Base-by-base conservation (phyloP, 2,329 filamentous ascomycete genomes). In the Calonectria multiphialidica region DNA sequence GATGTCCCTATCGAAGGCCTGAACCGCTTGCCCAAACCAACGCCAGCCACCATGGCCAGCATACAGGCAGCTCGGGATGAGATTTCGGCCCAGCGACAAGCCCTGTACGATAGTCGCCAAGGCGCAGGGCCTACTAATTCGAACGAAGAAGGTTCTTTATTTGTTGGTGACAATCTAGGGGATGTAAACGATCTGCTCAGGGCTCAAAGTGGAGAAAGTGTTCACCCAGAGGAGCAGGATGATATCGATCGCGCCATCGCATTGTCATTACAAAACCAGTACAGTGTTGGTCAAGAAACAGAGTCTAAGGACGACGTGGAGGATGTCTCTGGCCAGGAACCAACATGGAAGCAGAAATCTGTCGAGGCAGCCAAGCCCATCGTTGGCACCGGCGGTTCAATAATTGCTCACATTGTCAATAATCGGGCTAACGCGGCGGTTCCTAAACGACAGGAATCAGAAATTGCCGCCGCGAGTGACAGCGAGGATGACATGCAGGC, bases 1-100 rank as follows among this genome's bases (percentile, higher is more conserved):
- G 96, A 98, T 82, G 93, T 98, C 5, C 95, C 96, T 0, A 96
- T 98, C 59, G 94, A 97, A 81, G 96, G 96, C 0, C 80, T 98
- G 15, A 98, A 98, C 78, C 89, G 95, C 63, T 84, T 98, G 18
- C 95, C 95, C 0, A 96, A 93, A 59, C 71, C 78, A 59, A 70
- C 77, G 10, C 70, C 70, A n/a, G 73, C 72, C n/a, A 70, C 70
- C n/a, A 25, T 70, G 15, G 74, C 72, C n/a, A 79, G 77, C 49
- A 55, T 76, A 28, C 75, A 81, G 64, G 76, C 77, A 42, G 77
- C 80, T 15, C 80, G 76, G 30, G 74, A 77, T 13, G 44, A 21
- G n/a, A 77, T 77, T 21, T 76, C 75, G 18, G 57, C 74, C 2
- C 74, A 75, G 13, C 80, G 81, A 28, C 80, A 82, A 33, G 78